Percentiles rank a stretch among this genome's conserved stretches.
These are phyloP conservation scores for Phytopythium aichiense DNA, from an alignment of 352 stramenopile genomes.

Conservation along the genomic window DNA sequence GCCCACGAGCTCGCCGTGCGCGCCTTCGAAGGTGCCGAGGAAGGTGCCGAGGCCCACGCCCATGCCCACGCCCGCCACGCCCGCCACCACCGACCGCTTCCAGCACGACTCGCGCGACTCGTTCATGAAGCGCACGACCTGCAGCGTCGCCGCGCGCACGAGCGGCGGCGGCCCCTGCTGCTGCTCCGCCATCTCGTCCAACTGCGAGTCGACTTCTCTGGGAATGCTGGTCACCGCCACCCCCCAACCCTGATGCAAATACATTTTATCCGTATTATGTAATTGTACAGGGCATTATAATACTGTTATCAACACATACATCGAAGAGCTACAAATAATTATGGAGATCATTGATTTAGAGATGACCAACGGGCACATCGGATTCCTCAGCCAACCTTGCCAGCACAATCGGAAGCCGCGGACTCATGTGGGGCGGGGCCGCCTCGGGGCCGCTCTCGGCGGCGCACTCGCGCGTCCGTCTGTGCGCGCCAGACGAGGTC, in stretches of 20 bases:
- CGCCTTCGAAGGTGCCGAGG: constrained; percentile 84
- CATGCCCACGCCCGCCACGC: constrained; percentile 66
- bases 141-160: constrained; percentile 35
- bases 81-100: constrained; percentile 81
- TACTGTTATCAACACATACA: no score
- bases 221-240: neutral
- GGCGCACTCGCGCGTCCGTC: constrained; percentile 39
- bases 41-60: constrained; percentile 82
- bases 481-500: constrained; percentile 62
- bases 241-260: neutral
- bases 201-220: neutral
- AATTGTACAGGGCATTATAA: neutral
- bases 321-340: neutral
- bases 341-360: neutral
- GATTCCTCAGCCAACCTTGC: neutral
- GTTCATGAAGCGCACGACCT: constrained; percentile 66
- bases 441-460: neutral
- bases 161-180: constrained; percentile 23
- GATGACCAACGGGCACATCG: neutral
- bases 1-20: constrained; percentile 80
- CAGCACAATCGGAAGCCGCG: neutral
- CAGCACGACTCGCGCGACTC: constrained; percentile 80
- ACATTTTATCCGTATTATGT: neutral
- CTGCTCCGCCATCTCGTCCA: constrained; percentile 11
- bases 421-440: neutral